Conservation (phyloP, 495 filamentous ascomycete species). For the Astrocystis sublimbata region DNA sequence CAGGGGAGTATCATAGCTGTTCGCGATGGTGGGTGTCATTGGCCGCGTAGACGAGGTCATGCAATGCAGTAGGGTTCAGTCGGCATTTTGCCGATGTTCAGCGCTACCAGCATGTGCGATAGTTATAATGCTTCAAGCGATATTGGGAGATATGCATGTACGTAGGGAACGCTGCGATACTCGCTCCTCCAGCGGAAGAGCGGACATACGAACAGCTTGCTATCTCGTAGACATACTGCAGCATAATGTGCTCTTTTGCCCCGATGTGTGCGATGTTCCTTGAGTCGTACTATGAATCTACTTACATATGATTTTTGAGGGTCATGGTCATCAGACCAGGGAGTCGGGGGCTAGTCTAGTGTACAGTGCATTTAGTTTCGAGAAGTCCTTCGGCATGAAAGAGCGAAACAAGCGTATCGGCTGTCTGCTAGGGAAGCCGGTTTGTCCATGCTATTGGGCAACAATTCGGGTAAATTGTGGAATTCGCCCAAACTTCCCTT, state of each 20-base stretch:
- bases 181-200: background rate
- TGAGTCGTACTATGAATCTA: too few species aligned
- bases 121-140: background rate
- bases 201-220: too few species aligned
- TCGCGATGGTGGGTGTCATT: background rate
- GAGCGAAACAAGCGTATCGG: slow-evolving; percentile 2
- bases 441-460: slow-evolving; percentile 22
- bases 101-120: background rate
- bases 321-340: slow-evolving; percentile 32
- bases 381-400: slow-evolving; percentile 2
- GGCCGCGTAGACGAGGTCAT: background rate
- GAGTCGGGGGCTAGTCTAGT: background rate
- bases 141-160: too few species aligned
- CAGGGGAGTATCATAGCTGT: slow-evolving; percentile 9
- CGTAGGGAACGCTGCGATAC: background rate
- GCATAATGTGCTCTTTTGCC: slow-evolving; percentile 33
- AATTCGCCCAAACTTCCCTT: slow-evolving; percentile 19
- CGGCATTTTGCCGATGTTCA: background rate
- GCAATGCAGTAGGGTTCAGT: background rate
- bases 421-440: background rate
- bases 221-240: too few species aligned
- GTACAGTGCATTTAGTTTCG: too few species aligned
- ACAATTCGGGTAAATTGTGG: slow-evolving; percentile 34
- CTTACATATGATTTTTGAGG: slow-evolving; percentile 28
- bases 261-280: slow-evolving; percentile 15